Evolutionary conservation across 306 rosid genomes (phyloP), one percentile per base, ranked within the genome.

Genomic region (Cotoneaster glaucophyllus): DNA sequence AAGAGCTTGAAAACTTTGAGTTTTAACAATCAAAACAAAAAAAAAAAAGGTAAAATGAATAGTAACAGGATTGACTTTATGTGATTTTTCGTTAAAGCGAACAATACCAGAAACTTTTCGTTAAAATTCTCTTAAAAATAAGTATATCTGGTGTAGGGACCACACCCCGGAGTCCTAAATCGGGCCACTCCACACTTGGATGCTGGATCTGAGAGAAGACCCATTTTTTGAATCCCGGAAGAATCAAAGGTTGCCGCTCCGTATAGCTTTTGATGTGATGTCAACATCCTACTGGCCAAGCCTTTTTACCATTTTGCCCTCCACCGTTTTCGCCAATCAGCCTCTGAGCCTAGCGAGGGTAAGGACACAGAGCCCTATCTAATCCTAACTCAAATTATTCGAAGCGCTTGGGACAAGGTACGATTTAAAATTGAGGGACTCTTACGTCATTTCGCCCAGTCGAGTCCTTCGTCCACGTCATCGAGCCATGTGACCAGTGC

Each of bases 401-500:
- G 68, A 61, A 62, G 69, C 69, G 77, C 75, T 41, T 56, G 56
- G 25, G 26, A 50, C 48, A 63, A 13, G 77, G 29, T 41, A n/a
- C 2, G 15, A 22, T 21, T 83, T 80, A 67, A 83, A 79, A 75
- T 52, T 15, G 3, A 14, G 66, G 86, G 86, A 18, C 56, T 44
- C 2, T 1, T 18, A 6, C 12, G 86, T 83, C 75, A 79, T 22
- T 69, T 29, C 22, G 75, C 31, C 3, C 37, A n/a, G 18, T 14
- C 7, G 9, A 4, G 78, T 45, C 74, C 64, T 21, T 31, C 4
- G 13, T 2, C 84, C 87, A 82, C 71, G 83, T 86, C 88, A 86
- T 6, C 81, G 73, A 86, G 84, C 90, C 86, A 79, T 12, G 86
- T 61, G 79, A 22, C 39, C 0, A 17, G 19, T 22, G 1, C 1